Evolutionary conservation across 108 stramenopile species (phyloP).

Genomic region (Skeletonema marinoi): DNA sequence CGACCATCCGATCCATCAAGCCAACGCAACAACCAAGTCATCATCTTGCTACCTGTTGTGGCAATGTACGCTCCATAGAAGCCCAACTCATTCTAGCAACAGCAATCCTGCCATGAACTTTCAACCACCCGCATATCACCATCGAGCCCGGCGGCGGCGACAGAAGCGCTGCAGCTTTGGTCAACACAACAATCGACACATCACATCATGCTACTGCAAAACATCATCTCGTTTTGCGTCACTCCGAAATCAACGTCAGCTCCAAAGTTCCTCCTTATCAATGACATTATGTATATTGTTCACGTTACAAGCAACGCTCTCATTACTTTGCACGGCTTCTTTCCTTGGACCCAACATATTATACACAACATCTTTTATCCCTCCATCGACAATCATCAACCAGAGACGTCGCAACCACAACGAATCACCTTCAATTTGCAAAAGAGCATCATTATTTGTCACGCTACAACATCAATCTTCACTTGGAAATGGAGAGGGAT

Average conservation of each 20-base stretch:
- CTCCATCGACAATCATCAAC: conserved; percentile 1
- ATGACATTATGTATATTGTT: background rate
- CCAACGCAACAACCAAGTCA: too few species aligned
- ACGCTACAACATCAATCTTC: background rate
- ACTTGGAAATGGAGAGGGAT: background rate
- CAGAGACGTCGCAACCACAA: background rate
- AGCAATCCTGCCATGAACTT: background rate
- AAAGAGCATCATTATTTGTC: conserved; percentile 14
- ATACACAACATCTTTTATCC: conserved; percentile 4
- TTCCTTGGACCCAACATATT: background rate
- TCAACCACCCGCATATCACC: background rate
- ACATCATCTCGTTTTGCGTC: background rate
- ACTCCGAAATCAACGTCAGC: background rate
- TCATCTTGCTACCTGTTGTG: too few species aligned
- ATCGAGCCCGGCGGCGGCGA: conserved; percentile 2
- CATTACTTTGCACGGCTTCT: background rate
- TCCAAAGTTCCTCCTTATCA: background rate
- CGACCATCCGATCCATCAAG: too few species aligned
- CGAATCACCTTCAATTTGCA: background rate
- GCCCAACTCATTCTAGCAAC: too few species aligned
- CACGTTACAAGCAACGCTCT: background rate
- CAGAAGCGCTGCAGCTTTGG: background rate
- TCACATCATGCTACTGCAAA: background rate
- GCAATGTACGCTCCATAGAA: too few species aligned
- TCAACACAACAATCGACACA: background rate